Base-by-base conservation (phyloP, 1,284 basidiomycete species). In the Apiotrichum laibachii region DNA sequence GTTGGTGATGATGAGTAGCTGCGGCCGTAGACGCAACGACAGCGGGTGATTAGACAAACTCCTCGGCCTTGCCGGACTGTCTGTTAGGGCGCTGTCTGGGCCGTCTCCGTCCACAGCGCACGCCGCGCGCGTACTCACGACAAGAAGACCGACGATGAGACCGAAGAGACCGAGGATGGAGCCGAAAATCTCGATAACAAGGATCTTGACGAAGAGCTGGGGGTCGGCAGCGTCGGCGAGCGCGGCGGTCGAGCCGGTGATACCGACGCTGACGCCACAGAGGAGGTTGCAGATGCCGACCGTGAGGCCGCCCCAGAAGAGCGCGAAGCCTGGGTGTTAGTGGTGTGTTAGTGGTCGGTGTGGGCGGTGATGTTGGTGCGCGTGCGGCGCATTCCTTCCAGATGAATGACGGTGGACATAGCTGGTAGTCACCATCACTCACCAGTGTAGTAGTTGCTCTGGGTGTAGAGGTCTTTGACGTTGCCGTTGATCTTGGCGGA, bases 301-400 rank as follows among this genome's bases (percentile, higher is more conserved):
- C 1, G 91, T 92, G 50, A 96, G 80, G 34, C 93, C 93, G 44
- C 92, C 92, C 88, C 92, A 96, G 82, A 97, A 97, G 58, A 96
- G 83, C 2, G 92, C 87, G 70, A 85, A 96, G 12, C 92, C 91
- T 90, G 64, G 37, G 26, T 7, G 26, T 31, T 31, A 5, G 43
- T 56, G 19, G 37, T 2, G 35, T 13, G 48, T 37, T 21, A n/a
- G 11, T 2, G 34, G 13, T 10, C 11, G 10, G n/a, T n/a, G 26
- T 18, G 33, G 8, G 11, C 10, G 33, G 10, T 16, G 34, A 7
- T 35, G 34, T 37, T 37, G 12, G 37, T 37, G 37, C 37, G 11
- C 5, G 37, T 31, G 26, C 26, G 26, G 7, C 26, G 26, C 26
- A 31, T 31, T 31, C 26, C 26, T 31, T 31, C 26, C 26, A 31